Evolutionary conservation across 2,329 filamentous ascomycete genomes (phyloP).

Genomic region (Chaetomiaceae sp.): DNA sequence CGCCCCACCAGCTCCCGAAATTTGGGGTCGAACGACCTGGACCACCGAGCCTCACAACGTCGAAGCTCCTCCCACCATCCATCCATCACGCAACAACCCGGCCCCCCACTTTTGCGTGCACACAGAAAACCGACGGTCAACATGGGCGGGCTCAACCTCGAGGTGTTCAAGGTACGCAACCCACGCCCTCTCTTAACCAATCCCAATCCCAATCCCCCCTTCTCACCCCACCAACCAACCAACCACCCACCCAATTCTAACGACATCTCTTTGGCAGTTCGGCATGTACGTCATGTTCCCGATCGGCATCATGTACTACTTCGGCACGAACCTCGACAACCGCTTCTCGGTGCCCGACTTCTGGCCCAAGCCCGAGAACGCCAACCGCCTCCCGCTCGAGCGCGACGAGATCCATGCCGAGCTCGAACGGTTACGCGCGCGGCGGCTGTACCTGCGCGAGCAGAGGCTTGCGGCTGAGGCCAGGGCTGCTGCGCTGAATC

Average conservation of each 20-base stretch:
- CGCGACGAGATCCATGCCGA: constrained; percentile 79
- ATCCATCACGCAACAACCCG: no score
- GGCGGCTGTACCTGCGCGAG: constrained; percentile 73
- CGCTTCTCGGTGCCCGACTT: constrained; percentile 86
- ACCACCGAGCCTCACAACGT: background rate
- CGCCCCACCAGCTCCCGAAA: constrained; percentile 13
- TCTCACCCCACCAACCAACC: constrained; percentile 1
- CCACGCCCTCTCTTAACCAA: constrained; percentile 18
- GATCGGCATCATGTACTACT: constrained; percentile 99
- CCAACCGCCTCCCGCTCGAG: constrained; percentile 71
- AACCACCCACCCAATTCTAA: no score
- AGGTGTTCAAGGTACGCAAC: constrained; percentile 93
- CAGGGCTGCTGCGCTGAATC: constrained; percentile 22
- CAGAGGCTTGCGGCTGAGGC: constrained; percentile 42
- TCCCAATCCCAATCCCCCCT: background rate
- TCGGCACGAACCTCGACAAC: constrained; percentile 93
- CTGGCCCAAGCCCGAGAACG: constrained; percentile 81
- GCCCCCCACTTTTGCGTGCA: background rate
- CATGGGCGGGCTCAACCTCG: constrained; percentile 83
- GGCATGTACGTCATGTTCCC: constrained; percentile 99
- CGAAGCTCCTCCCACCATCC: background rate
- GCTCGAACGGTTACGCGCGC: constrained; percentile 62
- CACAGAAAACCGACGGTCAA: constrained; percentile 11
- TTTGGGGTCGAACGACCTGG: constrained; percentile 5
- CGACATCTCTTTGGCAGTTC: constrained; percentile 62